Conservation (phyloP, 257 asterid species). For the Lycium ferocissimum region DNA sequence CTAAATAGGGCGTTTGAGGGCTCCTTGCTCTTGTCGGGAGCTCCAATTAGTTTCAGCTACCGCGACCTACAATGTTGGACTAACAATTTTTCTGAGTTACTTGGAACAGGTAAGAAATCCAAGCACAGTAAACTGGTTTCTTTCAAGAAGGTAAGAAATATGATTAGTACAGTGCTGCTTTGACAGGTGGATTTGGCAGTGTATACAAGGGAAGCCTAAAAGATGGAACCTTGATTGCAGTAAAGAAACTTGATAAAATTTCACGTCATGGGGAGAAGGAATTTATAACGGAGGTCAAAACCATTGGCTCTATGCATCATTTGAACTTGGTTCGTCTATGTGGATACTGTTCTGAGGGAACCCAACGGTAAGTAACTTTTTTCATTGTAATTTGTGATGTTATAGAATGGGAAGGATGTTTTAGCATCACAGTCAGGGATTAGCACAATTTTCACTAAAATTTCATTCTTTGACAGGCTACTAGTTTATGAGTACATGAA, state of each 20-base stretch:
- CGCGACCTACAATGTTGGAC: slow-evolving; percentile 75
- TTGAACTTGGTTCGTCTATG: slow-evolving; percentile 82
- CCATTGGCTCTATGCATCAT: slow-evolving; percentile 94
- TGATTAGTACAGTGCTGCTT: slow-evolving; percentile 1
- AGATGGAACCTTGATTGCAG: slow-evolving; percentile 78
- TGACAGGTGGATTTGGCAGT: slow-evolving; percentile 91
- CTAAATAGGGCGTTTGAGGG: slow-evolving; percentile 64
- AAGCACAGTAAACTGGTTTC: not conserved
- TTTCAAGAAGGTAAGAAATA: slow-evolving; percentile 36
- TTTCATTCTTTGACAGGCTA: slow-evolving; percentile 57
- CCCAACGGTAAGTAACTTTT: slow-evolving; percentile 6
- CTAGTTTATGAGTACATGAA: slow-evolving; percentile 89
- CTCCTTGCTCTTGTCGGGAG: slow-evolving; percentile 70
- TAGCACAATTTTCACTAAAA: not conserved
- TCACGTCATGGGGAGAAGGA: slow-evolving; percentile 89
- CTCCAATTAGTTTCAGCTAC: slow-evolving; percentile 71
- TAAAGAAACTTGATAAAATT: slow-evolving; percentile 81
- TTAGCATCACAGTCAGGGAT: not conserved
- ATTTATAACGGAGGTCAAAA: slow-evolving; percentile 85
- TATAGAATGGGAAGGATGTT: not conserved
- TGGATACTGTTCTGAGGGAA: slow-evolving; percentile 85
- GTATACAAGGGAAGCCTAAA: slow-evolving; percentile 78
- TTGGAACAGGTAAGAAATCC: slow-evolving; percentile 71
- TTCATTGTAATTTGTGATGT: not conserved
- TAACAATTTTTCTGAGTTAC: slow-evolving; percentile 61